A percentile compares a stretch with the other conserved stretches of the same genome.
These are phyloP conservation scores for Theobroma cacao DNA, from an alignment of 345 rosid species.

Conservation along the genomic window DNA sequence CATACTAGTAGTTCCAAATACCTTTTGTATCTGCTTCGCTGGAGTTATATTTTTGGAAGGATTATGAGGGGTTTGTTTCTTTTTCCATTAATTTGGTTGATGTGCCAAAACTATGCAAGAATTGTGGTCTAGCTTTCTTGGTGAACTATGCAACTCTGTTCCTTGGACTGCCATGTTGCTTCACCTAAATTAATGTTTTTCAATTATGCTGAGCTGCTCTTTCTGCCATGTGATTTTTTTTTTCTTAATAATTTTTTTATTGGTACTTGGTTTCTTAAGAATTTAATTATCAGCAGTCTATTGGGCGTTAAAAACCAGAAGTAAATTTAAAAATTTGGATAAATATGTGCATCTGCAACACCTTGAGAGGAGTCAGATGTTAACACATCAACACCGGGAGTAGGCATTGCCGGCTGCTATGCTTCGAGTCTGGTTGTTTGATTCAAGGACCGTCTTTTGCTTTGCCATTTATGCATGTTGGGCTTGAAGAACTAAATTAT, in stretches of 20 bases:
- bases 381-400: no score
- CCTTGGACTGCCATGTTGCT: neutral
- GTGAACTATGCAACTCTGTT: constrained; percentile 12
- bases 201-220: neutral
- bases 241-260: neutral
- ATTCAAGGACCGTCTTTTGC: no score
- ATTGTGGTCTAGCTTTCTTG: neutral
- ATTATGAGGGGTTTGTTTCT: neutral
- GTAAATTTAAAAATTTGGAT: no score
- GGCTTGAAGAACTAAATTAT: no score
- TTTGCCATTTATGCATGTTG: no score
- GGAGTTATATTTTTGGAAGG: neutral
- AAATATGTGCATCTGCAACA: no score
- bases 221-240: neutral
- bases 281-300: neutral
- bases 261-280: neutral
- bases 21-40: neutral
- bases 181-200: neutral
- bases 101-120: constrained; percentile 1
- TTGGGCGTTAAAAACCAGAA: no score
- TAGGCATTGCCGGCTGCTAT: no score
- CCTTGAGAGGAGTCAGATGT: no score
- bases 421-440: no score
- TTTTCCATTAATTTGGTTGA: neutral
- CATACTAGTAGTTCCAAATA: neutral